Base-by-base conservation (phyloP, 2,329 filamentous ascomycete species). In the Aspergillus sp. region DNA sequence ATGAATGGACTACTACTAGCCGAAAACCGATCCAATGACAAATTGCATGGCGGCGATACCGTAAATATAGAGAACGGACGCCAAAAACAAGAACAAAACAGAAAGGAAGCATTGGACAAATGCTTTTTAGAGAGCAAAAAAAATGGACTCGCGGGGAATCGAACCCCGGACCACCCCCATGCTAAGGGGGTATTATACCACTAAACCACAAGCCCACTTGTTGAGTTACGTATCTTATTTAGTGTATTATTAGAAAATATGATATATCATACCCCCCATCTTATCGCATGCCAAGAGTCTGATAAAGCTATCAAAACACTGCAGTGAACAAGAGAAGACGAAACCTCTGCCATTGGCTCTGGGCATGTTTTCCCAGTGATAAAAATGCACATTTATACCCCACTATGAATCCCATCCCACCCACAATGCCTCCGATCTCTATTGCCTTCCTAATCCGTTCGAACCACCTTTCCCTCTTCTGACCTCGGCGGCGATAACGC, bases 131-230 rank as follows among this genome's bases (percentile, higher is more conserved):
- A 30, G 5, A 30, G 19, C 15, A 30, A 44, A 59, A 55, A 59
- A 54, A 51, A 55, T 73, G 70, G 71, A 73, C 69, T 69, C 64
- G 68, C 69, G 64, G 70, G 70, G 70, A 73, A 73, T 73, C 69
- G 68, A 72, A 72, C 69, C 68, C 68, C 64, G 66, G 69, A 72
- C 70, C 70, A 65, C 70, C 63, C 69, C 68, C 69, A 73, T 71
- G 66, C 69, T 71, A 71, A 71, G 68, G 66, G 67, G 60, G 66
- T 66, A 71, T 71, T 69, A 71, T 72, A 72, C 69, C 69, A 71
- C 69, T 71, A 71, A 71, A 72, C 69, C 68, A 71, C 66, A 62
- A 61, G 60, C 60, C 60, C 60, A 39, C 5, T 39, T 20, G 15
- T 22, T 39, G 33, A 37, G 4, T 17, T 37, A 7, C 3, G 1